These are phyloP conservation scores for Saitozyma sp. DNA, from an alignment of 768 basidiomycete species.

Conservation along the genomic window DNA sequence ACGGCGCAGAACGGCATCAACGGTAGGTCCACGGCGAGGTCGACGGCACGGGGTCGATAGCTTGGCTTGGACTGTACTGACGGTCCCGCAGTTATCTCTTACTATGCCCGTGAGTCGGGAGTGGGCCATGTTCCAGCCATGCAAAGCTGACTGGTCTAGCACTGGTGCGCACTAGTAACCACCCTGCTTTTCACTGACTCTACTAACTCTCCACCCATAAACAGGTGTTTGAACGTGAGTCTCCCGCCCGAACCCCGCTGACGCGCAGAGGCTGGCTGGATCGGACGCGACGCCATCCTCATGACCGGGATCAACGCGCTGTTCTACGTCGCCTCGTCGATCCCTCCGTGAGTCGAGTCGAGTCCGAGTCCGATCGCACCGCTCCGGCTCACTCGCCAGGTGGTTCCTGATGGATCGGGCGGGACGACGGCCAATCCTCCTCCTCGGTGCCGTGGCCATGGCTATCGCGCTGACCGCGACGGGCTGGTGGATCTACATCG, in stretches of 20 bases:
- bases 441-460: slow-evolving; percentile 88
- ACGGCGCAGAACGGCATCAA: slow-evolving; percentile 85
- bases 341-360: slow-evolving; percentile 80
- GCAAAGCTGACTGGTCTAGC: no score
- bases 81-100: slow-evolving; percentile 65
- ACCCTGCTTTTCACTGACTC: no score
- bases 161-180: no score
- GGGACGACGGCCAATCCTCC: slow-evolving; percentile 81
- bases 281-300: slow-evolving; percentile 85
- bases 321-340: slow-evolving; percentile 64
- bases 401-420: slow-evolving; percentile 94
- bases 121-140: neutral
- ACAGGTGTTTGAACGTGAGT: slow-evolving; percentile 77
- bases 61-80: no score
- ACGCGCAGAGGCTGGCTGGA: slow-evolving; percentile 82
- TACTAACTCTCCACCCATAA: no score
- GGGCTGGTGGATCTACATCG: slow-evolving; percentile 92
- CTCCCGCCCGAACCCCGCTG: slow-evolving; percentile 9
- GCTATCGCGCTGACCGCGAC: slow-evolving; percentile 72
- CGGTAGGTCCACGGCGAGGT: slow-evolving; percentile 38
- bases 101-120: slow-evolving; percentile 76
- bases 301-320: slow-evolving; percentile 93
- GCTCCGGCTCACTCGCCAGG: slow-evolving; percentile 54
- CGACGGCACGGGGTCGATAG: no score
- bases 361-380: slow-evolving; percentile 9